Percentiles rank a stretch among this genome's conserved stretches.
phyloP scores from a whole-genome alignment of 768 basidiomycete species.

The Suillus luteus region DNA sequence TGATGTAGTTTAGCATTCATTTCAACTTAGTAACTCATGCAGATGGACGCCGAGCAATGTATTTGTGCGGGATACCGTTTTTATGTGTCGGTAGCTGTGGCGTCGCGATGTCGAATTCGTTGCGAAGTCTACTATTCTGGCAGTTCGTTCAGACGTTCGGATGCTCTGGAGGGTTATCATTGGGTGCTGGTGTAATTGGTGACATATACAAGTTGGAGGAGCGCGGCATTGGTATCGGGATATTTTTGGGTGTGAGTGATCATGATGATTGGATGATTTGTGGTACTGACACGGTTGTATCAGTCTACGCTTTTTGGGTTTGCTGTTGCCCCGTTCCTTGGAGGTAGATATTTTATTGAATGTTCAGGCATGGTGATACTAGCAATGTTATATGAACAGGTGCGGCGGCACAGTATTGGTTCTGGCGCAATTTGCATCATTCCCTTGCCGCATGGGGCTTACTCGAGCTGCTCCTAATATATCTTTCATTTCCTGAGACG shows the following conservation, averaged over 20 bases:
- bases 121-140: constrained; percentile 54
- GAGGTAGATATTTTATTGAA: constrained; percentile 39
- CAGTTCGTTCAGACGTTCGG: constrained; percentile 64
- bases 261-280: background rate
- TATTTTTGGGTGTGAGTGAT: constrained; percentile 48
- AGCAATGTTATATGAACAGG: constrained; percentile 30
- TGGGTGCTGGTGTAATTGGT: constrained; percentile 56
- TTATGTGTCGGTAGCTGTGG: constrained; percentile 57
- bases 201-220: constrained; percentile 64
- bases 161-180: constrained; percentile 51
- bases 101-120: constrained; percentile 46
- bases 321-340: constrained; percentile 55
- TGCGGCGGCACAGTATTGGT: constrained; percentile 51
- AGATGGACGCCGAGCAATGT: constrained; percentile 66
- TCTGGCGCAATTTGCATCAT: constrained; percentile 60
- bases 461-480: constrained; percentile 39
- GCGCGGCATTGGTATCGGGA: constrained; percentile 53
- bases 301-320: constrained; percentile 53
- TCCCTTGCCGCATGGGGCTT: constrained; percentile 42
- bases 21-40: background rate
- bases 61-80: constrained; percentile 56
- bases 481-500: constrained; percentile 56
- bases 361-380: background rate
- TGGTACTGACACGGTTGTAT: background rate
- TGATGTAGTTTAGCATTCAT: constrained; percentile 14